phyloP scores from a whole-genome alignment of 257 asterid genomes.

The Nicotiana obtusifolia region DNA sequence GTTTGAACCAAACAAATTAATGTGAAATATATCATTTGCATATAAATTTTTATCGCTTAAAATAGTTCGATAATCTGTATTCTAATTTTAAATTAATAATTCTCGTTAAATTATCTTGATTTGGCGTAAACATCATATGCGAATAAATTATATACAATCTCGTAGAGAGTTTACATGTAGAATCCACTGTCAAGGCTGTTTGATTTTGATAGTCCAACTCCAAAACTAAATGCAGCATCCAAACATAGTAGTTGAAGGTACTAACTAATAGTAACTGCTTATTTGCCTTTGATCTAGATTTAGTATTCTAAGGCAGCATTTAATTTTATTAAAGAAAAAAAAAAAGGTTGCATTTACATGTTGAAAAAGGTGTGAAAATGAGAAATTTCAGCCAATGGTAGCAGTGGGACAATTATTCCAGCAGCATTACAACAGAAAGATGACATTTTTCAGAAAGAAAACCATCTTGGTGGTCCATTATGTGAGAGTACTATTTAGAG shows the following conservation, averaged over 20 bases:
- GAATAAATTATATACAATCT: too few species aligned
- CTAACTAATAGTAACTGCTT: not conserved
- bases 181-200: not conserved
- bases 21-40: not conserved
- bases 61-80: too few species aligned
- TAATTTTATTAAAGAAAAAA: too few species aligned
- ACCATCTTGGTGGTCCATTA: conserved; percentile 2
- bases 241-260: not conserved
- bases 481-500: not conserved
- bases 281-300: not conserved
- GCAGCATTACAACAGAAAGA: not conserved
- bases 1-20: too few species aligned
- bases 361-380: not conserved
- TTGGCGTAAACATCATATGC: not conserved
- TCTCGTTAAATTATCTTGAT: not conserved
- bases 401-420: not conserved
- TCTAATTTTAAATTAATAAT: too few species aligned
- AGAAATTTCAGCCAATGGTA: not conserved
- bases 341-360: too few species aligned
- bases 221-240: not conserved
- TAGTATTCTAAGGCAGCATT: not conserved
- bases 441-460: not conserved
- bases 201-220: not conserved
- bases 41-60: too few species aligned
- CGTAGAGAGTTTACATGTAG: not conserved